Evolutionary conservation across 2,329 filamentous ascomycete species (phyloP), one percentile per base, ranked within the genome.

Genomic region (Myriosclerotinia scirpicola): DNA sequence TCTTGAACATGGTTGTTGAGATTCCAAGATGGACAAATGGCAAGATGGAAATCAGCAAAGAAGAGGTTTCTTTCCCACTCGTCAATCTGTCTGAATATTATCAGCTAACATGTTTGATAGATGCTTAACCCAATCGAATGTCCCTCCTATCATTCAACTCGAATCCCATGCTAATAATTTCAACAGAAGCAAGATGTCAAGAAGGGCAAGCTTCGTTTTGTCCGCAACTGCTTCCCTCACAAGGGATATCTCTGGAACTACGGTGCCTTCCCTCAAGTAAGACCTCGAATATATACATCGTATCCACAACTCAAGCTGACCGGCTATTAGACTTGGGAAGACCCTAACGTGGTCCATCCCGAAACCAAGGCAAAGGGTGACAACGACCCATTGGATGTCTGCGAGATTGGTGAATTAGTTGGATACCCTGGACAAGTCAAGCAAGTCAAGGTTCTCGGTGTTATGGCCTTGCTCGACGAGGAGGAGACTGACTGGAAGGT

Each of bases 201-300:
- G 91, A 98, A 99, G 87, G 95, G 94, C 87, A 98, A 97, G 88
- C 93, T 98, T 77, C 92, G 95, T 78, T 99, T 90, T 80, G 95
- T 99, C 80, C 93, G 95, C 84, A 99, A 99, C 90, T 99, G 95
- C 90, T 99, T 99, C 88, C 95, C 95, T 76, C 95, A 99, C 90
- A 98, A 99, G 88, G 95, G 95, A 74, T 99, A 99, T 83, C 92
- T 99, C 76, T 99, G 95, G 95, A 99, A 99, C 88, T 99, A 99
- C 83, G 95, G 95, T 84, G 93, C 93, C 81, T 98, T 99, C 89
- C 95, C 95, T 76, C 92, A 95, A 85, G 92, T 95, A 85, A 78
- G 85, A 64, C 54, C 7, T 20, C 5, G 26, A 36, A 22, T n/a
- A 0, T 50, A 40, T 30, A 48, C 15, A 36, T 12, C 20, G 14